A percentile compares a stretch with the other conserved stretches of the same genome.
Evolutionary conservation across 345 rosid genomes (phyloP).

Genomic region (Trapa bicornis): DNA sequence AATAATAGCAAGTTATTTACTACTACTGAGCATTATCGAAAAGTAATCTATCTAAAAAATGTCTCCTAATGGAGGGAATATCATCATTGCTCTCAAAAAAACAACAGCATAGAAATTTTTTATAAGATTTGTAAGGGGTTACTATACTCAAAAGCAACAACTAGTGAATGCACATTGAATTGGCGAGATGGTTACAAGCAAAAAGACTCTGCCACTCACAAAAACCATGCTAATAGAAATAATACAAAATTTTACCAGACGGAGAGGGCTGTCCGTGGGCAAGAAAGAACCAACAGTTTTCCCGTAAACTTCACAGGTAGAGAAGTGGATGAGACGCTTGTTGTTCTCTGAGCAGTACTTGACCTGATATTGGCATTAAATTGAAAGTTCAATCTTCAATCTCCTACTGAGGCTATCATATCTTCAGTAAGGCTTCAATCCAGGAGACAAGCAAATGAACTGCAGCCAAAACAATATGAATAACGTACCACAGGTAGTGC

Average conservation of each 20-base stretch:
- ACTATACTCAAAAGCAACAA: too few species aligned
- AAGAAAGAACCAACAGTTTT: constrained; percentile 89
- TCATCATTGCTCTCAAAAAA: too few species aligned
- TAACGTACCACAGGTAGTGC: constrained; percentile 84
- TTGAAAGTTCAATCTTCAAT: constrained; percentile 7
- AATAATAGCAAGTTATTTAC: too few species aligned
- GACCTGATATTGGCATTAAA: constrained; percentile 37
- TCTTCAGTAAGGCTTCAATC: background rate
- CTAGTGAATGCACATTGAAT: too few species aligned
- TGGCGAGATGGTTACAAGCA: too few species aligned
- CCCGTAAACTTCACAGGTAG: constrained; percentile 97
- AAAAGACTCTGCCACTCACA: background rate
- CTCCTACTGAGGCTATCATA: background rate
- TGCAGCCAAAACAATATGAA: background rate
- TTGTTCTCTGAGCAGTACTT: constrained; percentile 95
- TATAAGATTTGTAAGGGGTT: too few species aligned
- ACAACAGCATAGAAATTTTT: too few species aligned
- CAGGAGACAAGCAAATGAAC: background rate
- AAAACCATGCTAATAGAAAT: background rate
- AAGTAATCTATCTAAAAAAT: too few species aligned
- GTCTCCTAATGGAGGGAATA: too few species aligned
- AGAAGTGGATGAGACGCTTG: constrained; percentile 96
- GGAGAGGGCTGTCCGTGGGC: constrained; percentile 85
- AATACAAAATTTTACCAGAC: constrained; percentile 46
- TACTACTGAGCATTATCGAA: too few species aligned